Conservation (phyloP, 2,329 filamentous ascomycete genomes). For the Eutypella sp. region DNA sequence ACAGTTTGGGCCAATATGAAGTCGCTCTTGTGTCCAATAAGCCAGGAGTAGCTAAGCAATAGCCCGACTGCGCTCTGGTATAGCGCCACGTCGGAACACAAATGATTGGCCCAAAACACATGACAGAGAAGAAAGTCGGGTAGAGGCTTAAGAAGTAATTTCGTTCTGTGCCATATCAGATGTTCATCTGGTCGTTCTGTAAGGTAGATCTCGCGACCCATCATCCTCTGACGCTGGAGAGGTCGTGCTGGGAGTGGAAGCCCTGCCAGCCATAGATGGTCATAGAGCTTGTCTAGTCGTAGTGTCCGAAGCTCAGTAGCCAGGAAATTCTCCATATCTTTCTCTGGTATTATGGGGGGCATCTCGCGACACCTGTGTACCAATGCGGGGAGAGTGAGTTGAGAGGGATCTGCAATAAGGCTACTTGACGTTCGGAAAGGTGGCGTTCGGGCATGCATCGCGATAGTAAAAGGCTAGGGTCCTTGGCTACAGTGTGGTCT, state of each 20-base stretch:
- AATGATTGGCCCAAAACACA: conserved; percentile 17
- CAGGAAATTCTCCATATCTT: conserved; percentile 3
- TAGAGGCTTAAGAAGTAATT: conserved; percentile 21
- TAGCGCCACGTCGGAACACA: conserved; percentile 17
- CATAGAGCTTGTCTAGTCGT: conserved; percentile 10
- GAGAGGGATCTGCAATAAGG: not conserved
- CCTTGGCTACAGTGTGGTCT: too few species aligned
- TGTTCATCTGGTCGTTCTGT: conserved; percentile 26
- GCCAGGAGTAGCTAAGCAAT: conserved; percentile 35
- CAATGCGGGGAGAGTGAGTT: not conserved
- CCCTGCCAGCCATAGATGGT: conserved; percentile 17
- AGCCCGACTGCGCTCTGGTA: conserved; percentile 30
- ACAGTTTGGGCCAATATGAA: conserved; percentile 28
- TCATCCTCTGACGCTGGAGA: conserved; percentile 22
- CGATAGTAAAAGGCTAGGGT: not conserved
- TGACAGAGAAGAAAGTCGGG: conserved; percentile 22
- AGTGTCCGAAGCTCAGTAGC: conserved; percentile 9
- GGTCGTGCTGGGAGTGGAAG: conserved; percentile 13
- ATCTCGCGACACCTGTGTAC: not conserved
- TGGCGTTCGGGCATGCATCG: not conserved
- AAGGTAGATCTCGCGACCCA: conserved; percentile 22
- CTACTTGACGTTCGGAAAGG: not conserved
- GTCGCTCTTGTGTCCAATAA: conserved; percentile 34
- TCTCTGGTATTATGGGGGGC: not conserved
- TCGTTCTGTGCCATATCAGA: conserved; percentile 20